These are phyloP conservation scores for Tripterygium wilfordii DNA, from an alignment of 177 flowering plant genomes.

Conservation along the genomic window DNA sequence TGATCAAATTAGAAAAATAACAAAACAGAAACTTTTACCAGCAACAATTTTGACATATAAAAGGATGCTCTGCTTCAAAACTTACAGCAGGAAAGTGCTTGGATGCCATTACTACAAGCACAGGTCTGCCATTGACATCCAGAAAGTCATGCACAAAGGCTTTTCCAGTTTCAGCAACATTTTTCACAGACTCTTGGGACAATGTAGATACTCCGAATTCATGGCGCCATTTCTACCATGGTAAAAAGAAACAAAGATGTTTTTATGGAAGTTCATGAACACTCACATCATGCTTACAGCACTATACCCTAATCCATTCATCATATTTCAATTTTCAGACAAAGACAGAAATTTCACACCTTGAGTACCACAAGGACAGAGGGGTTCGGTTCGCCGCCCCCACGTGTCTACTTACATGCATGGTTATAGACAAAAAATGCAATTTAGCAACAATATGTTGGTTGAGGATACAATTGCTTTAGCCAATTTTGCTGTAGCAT, in stretches of 20 bases:
- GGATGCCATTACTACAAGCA: slow-evolving; percentile 70
- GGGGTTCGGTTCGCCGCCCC: no score
- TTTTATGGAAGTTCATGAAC: no score
- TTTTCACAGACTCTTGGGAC: slow-evolving; percentile 56
- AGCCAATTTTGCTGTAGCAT: slow-evolving; percentile 56
- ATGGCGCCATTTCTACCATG: slow-evolving; percentile 75
- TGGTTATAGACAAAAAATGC: no score
- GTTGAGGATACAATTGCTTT: slow-evolving; percentile 86
- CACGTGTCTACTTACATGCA: no score
- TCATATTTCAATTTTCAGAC: no score
- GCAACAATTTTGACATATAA: background rate
- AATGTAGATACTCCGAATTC: slow-evolving; percentile 73
- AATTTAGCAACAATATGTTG: background rate
- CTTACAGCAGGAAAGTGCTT: slow-evolving; percentile 81
- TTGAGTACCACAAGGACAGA: no score
- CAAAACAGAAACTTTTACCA: background rate
- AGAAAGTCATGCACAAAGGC: slow-evolving; percentile 73
- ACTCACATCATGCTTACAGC: no score
- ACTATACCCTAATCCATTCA: no score
- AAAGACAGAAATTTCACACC: no score
- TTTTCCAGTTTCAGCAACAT: slow-evolving; percentile 63
- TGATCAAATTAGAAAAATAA: background rate
- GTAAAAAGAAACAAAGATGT: no score
- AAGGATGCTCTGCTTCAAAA: slow-evolving; percentile 3
- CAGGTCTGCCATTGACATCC: slow-evolving; percentile 77